A percentile compares a stretch with the other conserved stretches of the same genome.
Evolutionary conservation across 495 filamentous ascomycete species (phyloP).

Genomic region (Oleoguttula mirabilis): DNA sequence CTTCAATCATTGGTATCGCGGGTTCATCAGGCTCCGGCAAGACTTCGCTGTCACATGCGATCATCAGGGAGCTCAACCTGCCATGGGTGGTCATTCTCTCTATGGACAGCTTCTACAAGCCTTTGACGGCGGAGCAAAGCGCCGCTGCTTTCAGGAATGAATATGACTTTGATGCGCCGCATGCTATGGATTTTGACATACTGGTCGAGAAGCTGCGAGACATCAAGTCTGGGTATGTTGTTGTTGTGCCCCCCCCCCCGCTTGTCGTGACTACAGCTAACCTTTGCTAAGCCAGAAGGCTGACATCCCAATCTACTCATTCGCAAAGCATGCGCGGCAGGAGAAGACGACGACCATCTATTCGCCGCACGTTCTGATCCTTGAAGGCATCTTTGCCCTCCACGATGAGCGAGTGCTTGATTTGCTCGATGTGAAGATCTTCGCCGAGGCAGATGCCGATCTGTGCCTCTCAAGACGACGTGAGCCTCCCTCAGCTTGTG

Average conservation of each 20-base stretch:
- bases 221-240: constrained; percentile 82
- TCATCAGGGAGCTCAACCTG: constrained; percentile 76
- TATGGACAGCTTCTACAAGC: constrained; percentile 97
- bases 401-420: constrained; percentile 80
- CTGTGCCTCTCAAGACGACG: constrained; percentile 84
- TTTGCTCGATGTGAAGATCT: constrained; percentile 90
- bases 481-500: constrained; percentile 33
- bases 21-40: constrained; percentile 95
- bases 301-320: constrained; percentile 91
- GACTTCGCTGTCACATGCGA: constrained; percentile 86
- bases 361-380: constrained; percentile 86
- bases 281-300: constrained; percentile 58
- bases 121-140: constrained; percentile 60
- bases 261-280: too few relatives aligned
- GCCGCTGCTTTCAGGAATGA: constrained; percentile 71
- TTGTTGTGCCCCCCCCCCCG: too few relatives aligned
- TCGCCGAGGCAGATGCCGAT: constrained; percentile 91
- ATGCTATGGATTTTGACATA: constrained; percentile 88
- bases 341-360: constrained; percentile 76
- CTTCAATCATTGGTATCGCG: constrained; percentile 90
- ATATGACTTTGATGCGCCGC: constrained; percentile 90
- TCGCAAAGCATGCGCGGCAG: constrained; percentile 76
- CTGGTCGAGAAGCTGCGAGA: constrained; percentile 70
- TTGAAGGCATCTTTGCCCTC: constrained; percentile 92
- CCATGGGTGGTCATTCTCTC: constrained; percentile 97